These are phyloP conservation scores for Carex sylvatica DNA, from an alignment of 202 grass and related monocot genomes.

Conservation along the genomic window DNA sequence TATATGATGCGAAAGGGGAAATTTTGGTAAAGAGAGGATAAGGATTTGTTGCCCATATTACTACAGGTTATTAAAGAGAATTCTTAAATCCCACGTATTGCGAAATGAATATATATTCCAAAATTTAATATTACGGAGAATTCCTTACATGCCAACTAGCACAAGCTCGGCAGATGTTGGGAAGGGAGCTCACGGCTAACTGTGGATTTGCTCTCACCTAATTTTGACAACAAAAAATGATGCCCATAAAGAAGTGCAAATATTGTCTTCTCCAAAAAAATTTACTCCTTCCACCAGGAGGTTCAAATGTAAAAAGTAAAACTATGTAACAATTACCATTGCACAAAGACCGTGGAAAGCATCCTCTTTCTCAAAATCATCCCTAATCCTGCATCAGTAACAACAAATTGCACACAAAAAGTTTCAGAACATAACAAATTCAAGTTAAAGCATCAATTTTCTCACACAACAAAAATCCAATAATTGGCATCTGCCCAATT, in stretches of 20 bases:
- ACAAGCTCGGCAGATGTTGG: constrained; percentile 73
- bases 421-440: neutral
- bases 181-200: constrained; percentile 64
- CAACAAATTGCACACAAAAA: constrained; percentile 5
- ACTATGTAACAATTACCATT: constrained; percentile 47
- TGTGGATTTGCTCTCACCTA: constrained; percentile 85
- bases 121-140: neutral
- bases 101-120: neutral
- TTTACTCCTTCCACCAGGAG: neutral
- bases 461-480: neutral
- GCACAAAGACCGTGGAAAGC: constrained; percentile 94
- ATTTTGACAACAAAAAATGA: neutral
- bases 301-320: constrained; percentile 9
- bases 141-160: constrained; percentile 90
- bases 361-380: constrained; percentile 99
- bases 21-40: constrained; percentile 8
- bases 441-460: neutral
- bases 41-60: neutral
- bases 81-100: neutral
- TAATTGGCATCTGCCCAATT: neutral
- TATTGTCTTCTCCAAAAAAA: neutral
- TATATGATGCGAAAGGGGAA: neutral
- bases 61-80: neutral
- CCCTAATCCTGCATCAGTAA: constrained; percentile 69
- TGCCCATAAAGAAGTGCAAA: neutral